phyloP scores from a whole-genome alignment of 495 filamentous ascomycete genomes.

The Aspergillus carlsbadensis region DNA sequence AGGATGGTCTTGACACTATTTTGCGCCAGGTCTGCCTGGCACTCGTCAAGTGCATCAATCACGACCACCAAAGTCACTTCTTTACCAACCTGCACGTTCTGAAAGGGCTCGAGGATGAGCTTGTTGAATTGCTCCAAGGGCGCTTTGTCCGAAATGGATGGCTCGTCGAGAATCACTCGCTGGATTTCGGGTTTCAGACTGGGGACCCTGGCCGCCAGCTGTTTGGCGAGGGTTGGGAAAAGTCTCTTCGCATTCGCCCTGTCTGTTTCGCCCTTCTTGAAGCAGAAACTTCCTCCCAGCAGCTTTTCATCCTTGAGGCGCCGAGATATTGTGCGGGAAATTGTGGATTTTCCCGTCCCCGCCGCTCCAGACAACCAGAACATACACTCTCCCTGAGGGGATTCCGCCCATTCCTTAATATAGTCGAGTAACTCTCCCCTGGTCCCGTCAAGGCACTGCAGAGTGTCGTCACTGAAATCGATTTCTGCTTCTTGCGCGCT shows the following conservation, averaged over 20 bases:
- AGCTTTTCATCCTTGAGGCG: not conserved
- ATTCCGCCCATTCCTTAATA: not conserved
- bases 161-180: not conserved
- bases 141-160: not conserved
- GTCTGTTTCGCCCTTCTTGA: not conserved
- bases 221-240: not conserved
- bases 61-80: not conserved
- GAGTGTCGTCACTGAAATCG: no score
- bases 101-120: not conserved
- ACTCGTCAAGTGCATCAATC: slow-evolving; percentile 5
- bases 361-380: not conserved
- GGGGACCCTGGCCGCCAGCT: not conserved
- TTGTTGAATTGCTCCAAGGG: not conserved
- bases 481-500: no score
- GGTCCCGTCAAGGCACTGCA: not conserved
- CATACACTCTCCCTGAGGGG: not conserved
- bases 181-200: not conserved
- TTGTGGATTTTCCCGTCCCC: slow-evolving; percentile 2
- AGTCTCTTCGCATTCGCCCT: not conserved
- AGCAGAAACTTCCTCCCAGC: not conserved
- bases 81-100: not conserved
- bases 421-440: not conserved
- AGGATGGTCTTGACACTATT: not conserved
- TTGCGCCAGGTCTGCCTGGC: not conserved
- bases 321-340: not conserved